Evolutionary conservation across 2,329 filamentous ascomycete species (phyloP).

Genomic region (Ascochyta viciae-villosae): DNA sequence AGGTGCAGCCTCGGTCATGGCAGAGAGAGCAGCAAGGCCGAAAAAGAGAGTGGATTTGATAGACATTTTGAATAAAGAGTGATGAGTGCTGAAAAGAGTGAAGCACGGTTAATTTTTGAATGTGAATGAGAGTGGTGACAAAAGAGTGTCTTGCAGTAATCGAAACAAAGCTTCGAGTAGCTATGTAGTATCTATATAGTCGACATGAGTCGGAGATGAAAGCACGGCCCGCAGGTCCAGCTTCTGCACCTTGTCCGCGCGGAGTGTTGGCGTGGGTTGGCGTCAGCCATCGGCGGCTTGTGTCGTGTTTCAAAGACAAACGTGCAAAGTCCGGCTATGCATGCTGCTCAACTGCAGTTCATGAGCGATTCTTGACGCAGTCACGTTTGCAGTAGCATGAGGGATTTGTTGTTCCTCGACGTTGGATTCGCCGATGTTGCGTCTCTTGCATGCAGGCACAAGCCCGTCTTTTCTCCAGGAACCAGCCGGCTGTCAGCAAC

Average conservation of each 20-base stretch:
- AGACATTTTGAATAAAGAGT: constrained; percentile 13
- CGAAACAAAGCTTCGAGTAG: constrained; percentile 5
- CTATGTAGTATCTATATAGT: constrained; percentile 18
- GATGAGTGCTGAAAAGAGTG: constrained; percentile 19
- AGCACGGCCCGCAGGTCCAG: constrained; percentile 21
- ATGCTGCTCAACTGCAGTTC: constrained; percentile 17
- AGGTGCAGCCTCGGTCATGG: constrained; percentile 37
- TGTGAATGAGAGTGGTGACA: constrained; percentile 14
- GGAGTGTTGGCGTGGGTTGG: constrained; percentile 16
- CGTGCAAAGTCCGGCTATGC: constrained; percentile 17
- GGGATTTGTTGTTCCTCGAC: constrained; percentile 8
- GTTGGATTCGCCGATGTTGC: constrained; percentile 9
- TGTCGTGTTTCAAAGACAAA: constrained; percentile 16
- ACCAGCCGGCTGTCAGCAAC: constrained; percentile 6
- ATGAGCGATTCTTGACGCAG: constrained; percentile 10
- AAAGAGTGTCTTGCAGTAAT: constrained; percentile 20
- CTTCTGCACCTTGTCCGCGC: constrained; percentile 19
- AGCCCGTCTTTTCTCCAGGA: constrained; percentile 7
- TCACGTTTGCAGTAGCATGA: constrained; percentile 17
- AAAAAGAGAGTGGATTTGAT: constrained; percentile 28
- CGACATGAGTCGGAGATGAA: constrained; percentile 15
- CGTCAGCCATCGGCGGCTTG: constrained; percentile 18
- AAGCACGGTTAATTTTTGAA: constrained; percentile 7
- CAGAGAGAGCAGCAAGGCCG: constrained; percentile 39
- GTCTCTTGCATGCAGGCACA: constrained; percentile 17